These are phyloP conservation scores for Candida saitoana DNA, from an alignment of 805 yeast genomes.

Conservation along the genomic window DNA sequence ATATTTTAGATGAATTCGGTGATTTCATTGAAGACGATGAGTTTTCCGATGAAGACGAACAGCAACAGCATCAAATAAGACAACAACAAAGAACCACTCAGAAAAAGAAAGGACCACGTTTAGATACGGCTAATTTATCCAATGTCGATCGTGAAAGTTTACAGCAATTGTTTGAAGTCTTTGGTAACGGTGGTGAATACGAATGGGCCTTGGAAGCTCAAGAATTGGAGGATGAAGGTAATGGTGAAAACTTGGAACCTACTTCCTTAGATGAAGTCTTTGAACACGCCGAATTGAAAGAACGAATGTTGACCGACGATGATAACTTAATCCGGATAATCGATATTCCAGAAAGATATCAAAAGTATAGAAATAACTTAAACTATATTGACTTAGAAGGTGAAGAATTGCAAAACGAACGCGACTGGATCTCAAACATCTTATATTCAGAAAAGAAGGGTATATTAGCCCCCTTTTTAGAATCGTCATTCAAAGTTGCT, in stretches of 20 bases:
- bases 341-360: conserved; percentile 92
- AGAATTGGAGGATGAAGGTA: conserved; percentile 54
- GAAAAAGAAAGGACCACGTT: conserved; percentile 35
- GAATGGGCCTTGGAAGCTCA: conserved; percentile 98
- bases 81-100: conserved; percentile 26
- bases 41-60: conserved; percentile 80
- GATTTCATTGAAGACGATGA: conserved; percentile 98
- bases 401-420: conserved; percentile 67
- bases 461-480: conserved; percentile 34
- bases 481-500: conserved; percentile 59
- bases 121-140: conserved; percentile 56
- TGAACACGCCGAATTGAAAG: conserved; percentile 89
- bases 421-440: conserved; percentile 73
- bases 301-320: conserved; percentile 84
- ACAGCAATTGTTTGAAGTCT: conserved; percentile 89
- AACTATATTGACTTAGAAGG: conserved; percentile 64
- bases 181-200: conserved; percentile 95
- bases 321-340: conserved; percentile 83
- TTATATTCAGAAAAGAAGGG: conserved; percentile 54
- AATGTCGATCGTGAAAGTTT: conserved; percentile 83
- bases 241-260: conserved; percentile 50
- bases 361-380: conserved; percentile 65
- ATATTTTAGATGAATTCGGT: conserved; percentile 77
- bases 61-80: conserved; percentile 29
- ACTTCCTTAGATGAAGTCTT: conserved; percentile 81